These are phyloP conservation scores for Gomphus sp. DNA, from an alignment of 1,284 basidiomycete species.

Conservation along the genomic window DNA sequence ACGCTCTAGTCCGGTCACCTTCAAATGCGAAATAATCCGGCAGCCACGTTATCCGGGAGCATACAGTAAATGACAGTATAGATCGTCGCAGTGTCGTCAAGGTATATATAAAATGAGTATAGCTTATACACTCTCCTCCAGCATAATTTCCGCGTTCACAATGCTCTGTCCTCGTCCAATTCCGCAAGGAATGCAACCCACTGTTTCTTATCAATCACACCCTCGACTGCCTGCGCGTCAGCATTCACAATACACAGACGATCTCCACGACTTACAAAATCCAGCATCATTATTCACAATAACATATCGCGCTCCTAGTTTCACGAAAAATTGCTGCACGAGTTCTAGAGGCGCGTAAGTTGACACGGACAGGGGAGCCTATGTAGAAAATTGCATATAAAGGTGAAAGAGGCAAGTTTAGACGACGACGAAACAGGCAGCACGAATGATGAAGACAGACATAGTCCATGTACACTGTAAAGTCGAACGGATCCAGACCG, in stretches of 20 bases:
- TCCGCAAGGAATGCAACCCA: constrained; percentile 80
- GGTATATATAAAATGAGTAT: too few species aligned
- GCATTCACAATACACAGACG: constrained; percentile 3
- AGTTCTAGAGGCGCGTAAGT: constrained; percentile 82
- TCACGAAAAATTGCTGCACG: constrained; percentile 86
- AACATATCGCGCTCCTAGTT: constrained; percentile 86
- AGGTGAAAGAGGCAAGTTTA: background rate
- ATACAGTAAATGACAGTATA: too few species aligned
- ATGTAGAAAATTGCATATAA: background rate
- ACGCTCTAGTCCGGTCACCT: too few species aligned
- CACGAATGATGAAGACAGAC: constrained; percentile 26
- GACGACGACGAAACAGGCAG: background rate
- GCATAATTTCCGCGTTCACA: too few species aligned
- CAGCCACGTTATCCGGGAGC: too few species aligned
- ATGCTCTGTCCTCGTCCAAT: constrained; percentile 41
- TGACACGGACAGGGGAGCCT: constrained; percentile 80
- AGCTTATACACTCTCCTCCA: too few species aligned
- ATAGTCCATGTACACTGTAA: constrained; percentile 86
- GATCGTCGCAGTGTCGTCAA: too few species aligned
- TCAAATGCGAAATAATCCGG: too few species aligned
- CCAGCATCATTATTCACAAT: constrained; percentile 80
- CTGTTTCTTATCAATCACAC: constrained; percentile 87
- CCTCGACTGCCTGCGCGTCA: constrained; percentile 49
- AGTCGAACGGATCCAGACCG: constrained; percentile 64
- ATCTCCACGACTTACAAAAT: constrained; percentile 50